Conservation (phyloP, 2,329 filamentous ascomycete species). For the Byssoonygena ceratinophila region DNA sequence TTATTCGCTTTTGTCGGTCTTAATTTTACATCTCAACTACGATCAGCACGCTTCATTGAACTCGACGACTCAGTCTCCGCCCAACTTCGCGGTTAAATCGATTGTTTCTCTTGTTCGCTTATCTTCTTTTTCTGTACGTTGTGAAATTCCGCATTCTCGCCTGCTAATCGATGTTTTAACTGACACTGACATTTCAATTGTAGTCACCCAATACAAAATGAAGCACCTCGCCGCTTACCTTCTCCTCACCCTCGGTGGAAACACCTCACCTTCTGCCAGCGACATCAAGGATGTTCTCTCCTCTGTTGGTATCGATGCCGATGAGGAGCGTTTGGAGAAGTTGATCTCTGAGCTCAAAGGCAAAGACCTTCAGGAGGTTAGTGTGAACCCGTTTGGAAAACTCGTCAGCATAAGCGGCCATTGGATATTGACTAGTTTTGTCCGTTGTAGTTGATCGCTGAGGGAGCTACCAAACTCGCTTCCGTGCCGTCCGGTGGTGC, state of each 20-base stretch:
- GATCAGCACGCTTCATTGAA: constrained; percentile 42
- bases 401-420: constrained; percentile 8
- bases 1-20: too few species aligned
- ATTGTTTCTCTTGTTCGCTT: constrained; percentile 63
- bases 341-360: constrained; percentile 66
- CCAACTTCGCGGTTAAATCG: constrained; percentile 93
- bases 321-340: constrained; percentile 71
- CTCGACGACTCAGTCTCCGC: constrained; percentile 99
- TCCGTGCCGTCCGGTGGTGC: constrained; percentile 90
- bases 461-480: constrained; percentile 87
- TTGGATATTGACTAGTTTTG: constrained; percentile 19
- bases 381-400: constrained; percentile 23
- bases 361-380: constrained; percentile 76
- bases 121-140: constrained; percentile 9
- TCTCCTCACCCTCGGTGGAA: constrained; percentile 88
- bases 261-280: constrained; percentile 70
- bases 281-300: constrained; percentile 85
- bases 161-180: not conserved
- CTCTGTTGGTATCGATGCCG: constrained; percentile 90
- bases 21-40: too few species aligned
- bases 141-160: not conserved
- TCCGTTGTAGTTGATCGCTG: constrained; percentile 63
- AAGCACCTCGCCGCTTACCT: constrained; percentile 99
- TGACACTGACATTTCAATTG: constrained; percentile 11
- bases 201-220: constrained; percentile 57